phyloP scores from a whole-genome alignment of 2,329 filamentous ascomycete species.

The Aspergillus tubingensis region DNA sequence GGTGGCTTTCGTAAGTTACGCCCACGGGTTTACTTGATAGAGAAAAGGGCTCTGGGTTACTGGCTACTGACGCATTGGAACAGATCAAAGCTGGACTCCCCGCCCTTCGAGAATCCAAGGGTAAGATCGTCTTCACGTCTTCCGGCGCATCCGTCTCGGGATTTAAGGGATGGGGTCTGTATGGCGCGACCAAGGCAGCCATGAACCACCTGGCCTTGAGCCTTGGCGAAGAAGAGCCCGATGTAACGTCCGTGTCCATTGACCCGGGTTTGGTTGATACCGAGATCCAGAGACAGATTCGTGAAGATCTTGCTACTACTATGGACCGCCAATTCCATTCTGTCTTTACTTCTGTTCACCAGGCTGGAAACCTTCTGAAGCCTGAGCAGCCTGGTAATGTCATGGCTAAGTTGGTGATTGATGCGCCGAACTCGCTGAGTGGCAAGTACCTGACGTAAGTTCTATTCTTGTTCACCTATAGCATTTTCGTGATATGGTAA shows the following conservation, averaged over 20 bases:
- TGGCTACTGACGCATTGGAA: too few species aligned
- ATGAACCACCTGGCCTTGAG: conserved; percentile 36
- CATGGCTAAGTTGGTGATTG: conserved; percentile 74
- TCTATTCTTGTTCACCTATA: neutral
- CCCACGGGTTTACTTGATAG: too few species aligned
- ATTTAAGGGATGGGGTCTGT: conserved; percentile 39
- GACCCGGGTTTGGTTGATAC: conserved; percentile 38
- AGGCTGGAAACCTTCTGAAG: conserved; percentile 69
- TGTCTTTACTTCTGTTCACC: conserved; percentile 70
- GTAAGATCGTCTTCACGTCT: conserved; percentile 39
- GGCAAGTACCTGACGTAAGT: conserved; percentile 66
- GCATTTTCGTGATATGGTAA: neutral
- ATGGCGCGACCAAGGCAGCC: conserved; percentile 40
- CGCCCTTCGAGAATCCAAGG: conserved; percentile 34
- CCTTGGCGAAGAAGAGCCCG: conserved; percentile 33
- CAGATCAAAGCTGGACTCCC: conserved; percentile 37
- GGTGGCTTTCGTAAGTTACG: conserved; percentile 69
- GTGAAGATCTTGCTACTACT: conserved; percentile 66
- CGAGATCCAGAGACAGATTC: conserved; percentile 59
- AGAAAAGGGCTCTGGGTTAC: too few species aligned
- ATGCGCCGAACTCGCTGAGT: conserved; percentile 66
- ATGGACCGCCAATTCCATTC: conserved; percentile 61
- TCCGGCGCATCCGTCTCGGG: conserved; percentile 36
- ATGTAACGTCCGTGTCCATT: conserved; percentile 30
- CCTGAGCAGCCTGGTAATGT: conserved; percentile 85